A percentile compares a stretch with the other conserved stretches of the same genome.
Evolutionary conservation across 2,329 filamentous ascomycete species (phyloP).

Genomic region (Arthroderma uncinatum): DNA sequence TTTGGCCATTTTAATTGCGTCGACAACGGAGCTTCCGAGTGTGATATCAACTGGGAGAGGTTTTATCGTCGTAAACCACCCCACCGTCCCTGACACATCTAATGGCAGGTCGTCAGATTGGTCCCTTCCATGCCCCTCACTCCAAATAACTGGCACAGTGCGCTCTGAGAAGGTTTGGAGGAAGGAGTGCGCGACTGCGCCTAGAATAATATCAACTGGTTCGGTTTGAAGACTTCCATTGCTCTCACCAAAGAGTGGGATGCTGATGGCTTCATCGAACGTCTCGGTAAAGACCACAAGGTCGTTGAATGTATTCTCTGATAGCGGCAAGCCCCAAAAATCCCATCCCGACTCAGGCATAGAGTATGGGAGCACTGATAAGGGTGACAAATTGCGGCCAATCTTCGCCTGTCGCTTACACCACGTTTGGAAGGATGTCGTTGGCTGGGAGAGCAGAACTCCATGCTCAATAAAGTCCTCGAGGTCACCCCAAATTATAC

Average conservation of each 20-base stretch:
- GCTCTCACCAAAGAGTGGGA: slow-evolving; percentile 24
- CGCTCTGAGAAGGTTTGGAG: slow-evolving; percentile 34
- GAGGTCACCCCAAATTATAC: slow-evolving; percentile 30
- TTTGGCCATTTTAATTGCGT: slow-evolving; percentile 29
- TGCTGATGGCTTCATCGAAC: slow-evolving; percentile 22
- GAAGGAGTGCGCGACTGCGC: slow-evolving; percentile 36
- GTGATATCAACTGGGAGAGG: slow-evolving; percentile 30
- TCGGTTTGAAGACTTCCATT: slow-evolving; percentile 26
- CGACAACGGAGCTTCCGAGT: slow-evolving; percentile 19
- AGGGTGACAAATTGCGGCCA: background rate
- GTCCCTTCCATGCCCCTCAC: slow-evolving; percentile 42
- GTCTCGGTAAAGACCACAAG: slow-evolving; percentile 25
- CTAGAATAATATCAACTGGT: slow-evolving; percentile 28
- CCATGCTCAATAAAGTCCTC: slow-evolving; percentile 23
- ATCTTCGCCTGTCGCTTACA: background rate
- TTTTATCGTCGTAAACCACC: slow-evolving; percentile 43
- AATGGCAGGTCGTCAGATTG: slow-evolving; percentile 34
- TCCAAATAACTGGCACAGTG: slow-evolving; percentile 35
- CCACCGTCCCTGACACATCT: slow-evolving; percentile 40
- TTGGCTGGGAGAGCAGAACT: background rate
- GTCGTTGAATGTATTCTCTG: slow-evolving; percentile 25
- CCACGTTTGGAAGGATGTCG: background rate
- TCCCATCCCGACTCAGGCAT: slow-evolving; percentile 15
- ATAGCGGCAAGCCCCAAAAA: slow-evolving; percentile 28
- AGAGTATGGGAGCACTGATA: slow-evolving; percentile 23